Conservation (phyloP, 768 basidiomycete genomes). For the Leccinum uliginosum region DNA sequence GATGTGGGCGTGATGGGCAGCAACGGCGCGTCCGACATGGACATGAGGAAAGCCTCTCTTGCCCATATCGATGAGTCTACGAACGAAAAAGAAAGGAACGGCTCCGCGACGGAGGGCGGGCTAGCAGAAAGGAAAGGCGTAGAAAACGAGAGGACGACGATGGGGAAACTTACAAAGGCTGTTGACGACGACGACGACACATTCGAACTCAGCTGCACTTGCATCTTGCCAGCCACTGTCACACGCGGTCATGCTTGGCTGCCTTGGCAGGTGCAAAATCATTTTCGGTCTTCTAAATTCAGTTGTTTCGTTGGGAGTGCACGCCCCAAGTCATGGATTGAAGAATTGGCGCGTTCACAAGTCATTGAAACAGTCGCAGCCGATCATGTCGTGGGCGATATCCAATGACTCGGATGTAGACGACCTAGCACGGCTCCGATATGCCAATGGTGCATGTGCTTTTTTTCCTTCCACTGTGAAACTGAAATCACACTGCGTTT, state of each 20-base stretch:
- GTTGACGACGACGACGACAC: constrained; percentile 8
- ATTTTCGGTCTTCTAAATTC: no score
- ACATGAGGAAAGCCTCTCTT: constrained; percentile 27
- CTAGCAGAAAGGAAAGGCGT: constrained; percentile 16
- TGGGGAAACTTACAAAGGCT: no score
- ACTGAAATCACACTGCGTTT: background rate
- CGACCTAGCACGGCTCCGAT: background rate
- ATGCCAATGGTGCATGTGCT: background rate
- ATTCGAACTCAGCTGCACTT: constrained; percentile 27
- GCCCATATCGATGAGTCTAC: constrained; percentile 17
- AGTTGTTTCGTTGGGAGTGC: no score
- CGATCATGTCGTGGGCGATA: no score
- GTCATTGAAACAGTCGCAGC: no score
- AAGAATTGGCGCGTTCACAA: no score
- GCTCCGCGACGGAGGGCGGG: constrained; percentile 25
- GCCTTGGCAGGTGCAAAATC: background rate
- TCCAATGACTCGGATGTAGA: background rate
- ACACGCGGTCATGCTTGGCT: no score
- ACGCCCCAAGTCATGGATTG: no score
- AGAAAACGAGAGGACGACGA: constrained; percentile 15
- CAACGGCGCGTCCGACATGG: constrained; percentile 21
- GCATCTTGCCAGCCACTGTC: constrained; percentile 12
- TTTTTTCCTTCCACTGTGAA: no score
- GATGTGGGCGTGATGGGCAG: constrained; percentile 11
- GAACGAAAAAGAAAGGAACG: constrained; percentile 22